A percentile compares a stretch with the other conserved stretches of the same genome.
Evolutionary conservation across 2,329 filamentous ascomycete genomes (phyloP).

Genomic region (Aspergillus ochraceus): DNA sequence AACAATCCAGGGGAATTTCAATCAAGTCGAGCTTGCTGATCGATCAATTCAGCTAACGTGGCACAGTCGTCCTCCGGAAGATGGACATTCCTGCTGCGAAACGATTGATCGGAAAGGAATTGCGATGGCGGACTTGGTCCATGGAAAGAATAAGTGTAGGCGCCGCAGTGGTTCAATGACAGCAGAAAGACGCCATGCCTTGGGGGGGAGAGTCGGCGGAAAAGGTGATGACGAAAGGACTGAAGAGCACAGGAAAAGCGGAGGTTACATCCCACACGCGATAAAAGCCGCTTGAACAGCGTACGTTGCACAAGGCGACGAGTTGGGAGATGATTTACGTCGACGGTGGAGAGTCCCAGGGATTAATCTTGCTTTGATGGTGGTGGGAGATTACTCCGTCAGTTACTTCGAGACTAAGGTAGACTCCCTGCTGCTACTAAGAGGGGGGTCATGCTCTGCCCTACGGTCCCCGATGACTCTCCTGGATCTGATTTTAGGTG

Average conservation of each 20-base stretch:
- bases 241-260: background rate
- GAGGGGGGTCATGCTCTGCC: background rate
- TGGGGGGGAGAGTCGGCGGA: background rate
- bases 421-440: no score
- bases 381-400: background rate
- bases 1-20: background rate
- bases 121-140: background rate
- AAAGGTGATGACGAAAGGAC: conserved; percentile 14
- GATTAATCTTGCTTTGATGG: background rate
- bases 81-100: conserved; percentile 15
- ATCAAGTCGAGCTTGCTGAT: background rate
- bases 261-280: background rate
- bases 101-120: background rate
- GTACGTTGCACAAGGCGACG: conserved; percentile 16
- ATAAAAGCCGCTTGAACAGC: background rate
- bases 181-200: conserved; percentile 8
- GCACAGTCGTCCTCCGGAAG: conserved; percentile 4
- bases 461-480: background rate
- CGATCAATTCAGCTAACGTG: conserved; percentile 6
- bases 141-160: background rate
- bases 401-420: no score
- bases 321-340: conserved; percentile 13
- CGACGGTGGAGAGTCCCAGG: conserved; percentile 7
- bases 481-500: background rate
- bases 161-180: conserved; percentile 8